phyloP scores from a whole-genome alignment of 495 filamentous ascomycete species.

The Lasiosphaeria hispida region DNA sequence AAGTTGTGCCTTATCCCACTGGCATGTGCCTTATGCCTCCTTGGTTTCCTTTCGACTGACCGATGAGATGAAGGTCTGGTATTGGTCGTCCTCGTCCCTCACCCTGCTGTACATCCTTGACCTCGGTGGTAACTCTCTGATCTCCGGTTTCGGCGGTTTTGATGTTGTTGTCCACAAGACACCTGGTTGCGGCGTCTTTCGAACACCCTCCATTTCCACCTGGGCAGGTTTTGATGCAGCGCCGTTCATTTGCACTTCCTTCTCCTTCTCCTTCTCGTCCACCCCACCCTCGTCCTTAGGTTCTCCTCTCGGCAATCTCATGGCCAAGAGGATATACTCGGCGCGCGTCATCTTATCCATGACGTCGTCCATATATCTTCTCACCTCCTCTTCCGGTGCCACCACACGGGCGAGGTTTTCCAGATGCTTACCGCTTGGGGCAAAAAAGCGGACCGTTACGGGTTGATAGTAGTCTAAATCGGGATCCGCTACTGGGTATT shows the following conservation, averaged over 20 bases:
- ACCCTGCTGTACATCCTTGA: constrained; percentile 31
- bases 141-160: constrained; percentile 30
- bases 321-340: constrained; percentile 65
- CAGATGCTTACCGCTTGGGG: constrained; percentile 60
- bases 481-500: constrained; percentile 50
- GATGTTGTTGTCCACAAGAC: constrained; percentile 44
- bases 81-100: constrained; percentile 45
- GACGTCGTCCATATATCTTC: constrained; percentile 78
- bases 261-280: constrained; percentile 29
- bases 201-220: not conserved
- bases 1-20: no score
- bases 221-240: not conserved
- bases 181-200: constrained; percentile 15
- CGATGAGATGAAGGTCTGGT: constrained; percentile 45
- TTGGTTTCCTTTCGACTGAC: constrained; percentile 32
- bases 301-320: constrained; percentile 57
- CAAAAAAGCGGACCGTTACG: constrained; percentile 74
- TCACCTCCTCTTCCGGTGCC: constrained; percentile 72
- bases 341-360: constrained; percentile 72
- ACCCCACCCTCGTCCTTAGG: constrained; percentile 20
- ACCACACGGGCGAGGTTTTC: constrained; percentile 77
- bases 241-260: not conserved
- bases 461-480: constrained; percentile 83
- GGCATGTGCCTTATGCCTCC: constrained; percentile 10
- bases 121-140: constrained; percentile 26